These are phyloP conservation scores for Ammopiptanthus mongolicus DNA, from an alignment of 306 rosid species.

Conservation along the genomic window DNA sequence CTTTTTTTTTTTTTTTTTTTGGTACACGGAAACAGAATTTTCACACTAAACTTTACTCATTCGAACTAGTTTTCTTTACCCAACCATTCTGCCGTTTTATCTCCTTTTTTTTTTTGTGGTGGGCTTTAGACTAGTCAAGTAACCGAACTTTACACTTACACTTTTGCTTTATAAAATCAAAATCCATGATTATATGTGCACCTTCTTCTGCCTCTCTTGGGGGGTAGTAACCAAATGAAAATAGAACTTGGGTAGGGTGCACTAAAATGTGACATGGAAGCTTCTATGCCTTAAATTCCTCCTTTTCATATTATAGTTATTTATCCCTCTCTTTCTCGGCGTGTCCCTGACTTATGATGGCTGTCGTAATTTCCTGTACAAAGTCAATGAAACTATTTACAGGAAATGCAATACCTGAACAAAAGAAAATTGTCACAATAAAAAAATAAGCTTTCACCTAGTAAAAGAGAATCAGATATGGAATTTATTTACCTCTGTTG, in stretches of 20 bases:
- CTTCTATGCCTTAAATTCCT: neutral
- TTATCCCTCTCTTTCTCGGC: neutral
- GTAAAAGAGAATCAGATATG: neutral
- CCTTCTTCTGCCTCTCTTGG: neutral
- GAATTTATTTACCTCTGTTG: neutral
- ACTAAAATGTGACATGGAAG: neutral
- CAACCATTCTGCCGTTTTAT: neutral
- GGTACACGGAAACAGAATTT: too few species aligned
- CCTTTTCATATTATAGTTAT: neutral
- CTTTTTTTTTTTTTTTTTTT: too few species aligned
- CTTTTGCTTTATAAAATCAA: conserved; percentile 32
- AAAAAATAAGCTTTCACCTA: too few species aligned
- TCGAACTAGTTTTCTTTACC: neutral
- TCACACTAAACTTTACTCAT: neutral
- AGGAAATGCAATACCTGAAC: neutral
- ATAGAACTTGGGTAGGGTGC: neutral
- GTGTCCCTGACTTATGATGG: neutral
- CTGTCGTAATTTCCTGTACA: neutral
- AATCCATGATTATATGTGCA: neutral
- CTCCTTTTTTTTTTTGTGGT: too few species aligned
- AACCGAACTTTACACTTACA: neutral
- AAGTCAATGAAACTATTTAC: neutral
- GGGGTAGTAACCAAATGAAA: neutral
- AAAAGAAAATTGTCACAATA: too few species aligned
- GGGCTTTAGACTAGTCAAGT: conserved; percentile 10